Evolutionary conservation across 345 rosid genomes (phyloP), one percentile per base, ranked within the genome.

Genomic region (Punica granatum): DNA sequence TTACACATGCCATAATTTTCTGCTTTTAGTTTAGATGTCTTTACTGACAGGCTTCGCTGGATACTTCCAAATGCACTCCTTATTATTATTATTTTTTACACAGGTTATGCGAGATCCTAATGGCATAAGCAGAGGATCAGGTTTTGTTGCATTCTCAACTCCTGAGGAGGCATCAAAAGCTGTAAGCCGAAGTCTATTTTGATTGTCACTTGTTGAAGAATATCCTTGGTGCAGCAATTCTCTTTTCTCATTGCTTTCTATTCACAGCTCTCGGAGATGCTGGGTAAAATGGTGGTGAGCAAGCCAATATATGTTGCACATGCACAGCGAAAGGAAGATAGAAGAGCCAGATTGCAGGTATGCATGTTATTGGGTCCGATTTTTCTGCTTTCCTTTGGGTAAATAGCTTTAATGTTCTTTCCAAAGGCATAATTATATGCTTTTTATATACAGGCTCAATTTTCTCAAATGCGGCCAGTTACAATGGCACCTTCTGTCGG

Each of bases 301-400:
- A 91, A 94, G 77, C 99, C 96, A 0, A 81, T 94, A 25, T 94
- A 89, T 81, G 99, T 91, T 31, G 99, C 97, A 19, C 90, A 84
- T 76, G 99, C 99, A 25, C 97, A 94, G 49, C 74, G 95, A 64
- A 94, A 91, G 71, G 99, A 91, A 82, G 97, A 93, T 69, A 80
- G 99, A 75, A 85, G 92, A 76, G 95, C 97, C 68, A 88, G 95
- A 83, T 72, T 94, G 77, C 93, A 91, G 97, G 97, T 91, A 66
- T 65, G 67, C 7, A 28, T 19, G 8, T 35, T 70, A 48, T 28
- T 49, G 13, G 26, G 61, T 56, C 26, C 11, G 2, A 4, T 1
- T 26, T 56, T 26, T 26, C 61, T n/a, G 7, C 18, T 26, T 11
- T 26, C 16, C 10, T 1, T 56, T 28, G 61, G 61, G 34, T 28